Evolutionary conservation across 1,139 yeast species (phyloP).

Genomic region (Saccharomyces hybrid): DNA sequence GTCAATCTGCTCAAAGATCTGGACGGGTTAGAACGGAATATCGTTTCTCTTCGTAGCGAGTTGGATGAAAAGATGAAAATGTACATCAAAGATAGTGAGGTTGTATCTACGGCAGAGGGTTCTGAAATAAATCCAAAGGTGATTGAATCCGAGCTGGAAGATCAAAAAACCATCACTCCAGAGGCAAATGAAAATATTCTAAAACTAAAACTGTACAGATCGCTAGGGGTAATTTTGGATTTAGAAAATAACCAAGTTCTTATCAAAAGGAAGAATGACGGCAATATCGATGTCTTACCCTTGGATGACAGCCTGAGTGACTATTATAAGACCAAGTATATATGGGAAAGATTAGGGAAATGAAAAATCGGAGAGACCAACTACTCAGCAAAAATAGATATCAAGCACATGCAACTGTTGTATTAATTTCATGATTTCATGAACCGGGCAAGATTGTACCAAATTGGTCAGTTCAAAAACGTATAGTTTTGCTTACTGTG

Average conservation of each 20-base stretch:
- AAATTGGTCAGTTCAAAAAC: not conserved
- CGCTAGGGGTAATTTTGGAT: conserved; percentile 27
- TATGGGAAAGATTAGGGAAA: conserved; percentile 22
- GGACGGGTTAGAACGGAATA: conserved; percentile 17
- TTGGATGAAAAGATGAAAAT: conserved; percentile 17
- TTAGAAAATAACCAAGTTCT: conserved; percentile 24
- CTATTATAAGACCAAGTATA: conserved; percentile 25
- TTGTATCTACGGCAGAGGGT: conserved; percentile 7
- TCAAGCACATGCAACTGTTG: not conserved
- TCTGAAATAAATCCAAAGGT: conserved; percentile 5
- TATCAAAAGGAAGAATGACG: conserved; percentile 15
- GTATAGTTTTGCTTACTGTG: not conserved
- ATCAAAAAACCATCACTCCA: conserved; percentile 5
- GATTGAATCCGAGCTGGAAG: conserved; percentile 11
- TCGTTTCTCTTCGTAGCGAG: conserved; percentile 12
- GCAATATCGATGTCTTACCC: conserved; percentile 21
- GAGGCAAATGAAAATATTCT: conserved; percentile 19
- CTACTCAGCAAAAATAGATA: too few relatives aligned
- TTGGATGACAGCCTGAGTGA: conserved; percentile 23
- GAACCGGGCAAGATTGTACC: not conserved
- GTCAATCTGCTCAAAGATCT: conserved; percentile 17
- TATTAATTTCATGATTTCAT: not conserved
- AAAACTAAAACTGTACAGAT: conserved; percentile 26
- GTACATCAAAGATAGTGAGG: conserved; percentile 6
- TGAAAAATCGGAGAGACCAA: conserved; percentile 1